Conservation (phyloP, 2,329 filamentous ascomycete species). For the Blumeria graminis region DNA sequence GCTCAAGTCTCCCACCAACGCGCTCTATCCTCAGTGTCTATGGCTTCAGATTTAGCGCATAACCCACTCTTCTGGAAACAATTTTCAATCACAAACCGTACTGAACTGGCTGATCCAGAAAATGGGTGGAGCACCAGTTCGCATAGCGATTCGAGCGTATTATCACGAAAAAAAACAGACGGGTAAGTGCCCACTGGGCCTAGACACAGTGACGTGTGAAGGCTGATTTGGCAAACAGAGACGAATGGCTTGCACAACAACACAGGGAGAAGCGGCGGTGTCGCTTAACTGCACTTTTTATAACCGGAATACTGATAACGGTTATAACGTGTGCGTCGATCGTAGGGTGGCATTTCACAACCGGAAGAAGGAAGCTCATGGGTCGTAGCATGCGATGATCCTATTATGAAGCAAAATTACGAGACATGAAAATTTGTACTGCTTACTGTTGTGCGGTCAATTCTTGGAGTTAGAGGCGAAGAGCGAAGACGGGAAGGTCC, state of each 20-base stretch:
- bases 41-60: conserved; percentile 10
- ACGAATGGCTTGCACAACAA: conserved; percentile 15
- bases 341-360: conserved; percentile 11
- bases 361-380: background rate
- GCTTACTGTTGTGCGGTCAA: too few species aligned
- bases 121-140: conserved; percentile 3
- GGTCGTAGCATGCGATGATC: background rate
- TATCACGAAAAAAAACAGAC: background rate
- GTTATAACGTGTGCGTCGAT: conserved; percentile 9
- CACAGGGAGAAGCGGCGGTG: conserved; percentile 12
- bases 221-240: conserved; percentile 4
- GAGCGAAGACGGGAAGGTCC: too few species aligned
- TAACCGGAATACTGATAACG: conserved; percentile 8
- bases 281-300: conserved; percentile 8
- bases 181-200: background rate
- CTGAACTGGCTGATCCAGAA: conserved; percentile 11
- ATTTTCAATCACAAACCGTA: conserved; percentile 14
- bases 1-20: conserved; percentile 12
- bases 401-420: too few species aligned
- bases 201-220: background rate
- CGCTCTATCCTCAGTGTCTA: conserved; percentile 7
- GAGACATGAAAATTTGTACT: too few species aligned
- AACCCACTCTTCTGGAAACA: conserved; percentile 16
- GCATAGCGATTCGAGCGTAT: background rate
- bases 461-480: too few species aligned